Conservation (phyloP, 768 basidiomycete species). For the Lactarius evosmus region DNA sequence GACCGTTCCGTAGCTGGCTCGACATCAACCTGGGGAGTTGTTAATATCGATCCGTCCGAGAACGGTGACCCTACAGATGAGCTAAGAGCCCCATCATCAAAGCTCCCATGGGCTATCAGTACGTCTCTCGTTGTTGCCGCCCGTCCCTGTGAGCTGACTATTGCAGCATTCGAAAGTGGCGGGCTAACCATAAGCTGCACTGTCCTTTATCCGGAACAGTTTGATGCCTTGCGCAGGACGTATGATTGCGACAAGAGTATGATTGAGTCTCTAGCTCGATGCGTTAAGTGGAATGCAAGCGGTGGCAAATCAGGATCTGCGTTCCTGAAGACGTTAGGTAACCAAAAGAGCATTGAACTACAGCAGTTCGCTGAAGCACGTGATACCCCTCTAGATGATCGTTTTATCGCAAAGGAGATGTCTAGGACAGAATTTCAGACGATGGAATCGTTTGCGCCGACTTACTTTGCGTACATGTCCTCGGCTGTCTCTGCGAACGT, state of each 20-base stretch:
- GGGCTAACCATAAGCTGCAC: constrained; percentile 90
- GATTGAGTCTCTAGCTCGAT: constrained; percentile 88
- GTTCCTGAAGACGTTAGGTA: constrained; percentile 93
- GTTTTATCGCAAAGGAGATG: constrained; percentile 97
- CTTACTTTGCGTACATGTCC: constrained; percentile 98
- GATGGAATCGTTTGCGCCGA: constrained; percentile 94
- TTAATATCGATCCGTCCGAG: constrained; percentile 73
- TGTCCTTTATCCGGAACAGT: constrained; percentile 94
- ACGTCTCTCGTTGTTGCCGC: constrained; percentile 35
- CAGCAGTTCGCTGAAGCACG: constrained; percentile 10
- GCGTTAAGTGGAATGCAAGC: constrained; percentile 92
- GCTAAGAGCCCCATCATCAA: constrained; percentile 69
- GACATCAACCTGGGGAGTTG: constrained; percentile 89
- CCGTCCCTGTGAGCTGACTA: constrained; percentile 17
- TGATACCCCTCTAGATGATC: constrained; percentile 65
- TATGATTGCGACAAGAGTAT: constrained; percentile 95
- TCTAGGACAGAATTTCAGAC: constrained; percentile 88
- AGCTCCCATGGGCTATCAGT: constrained; percentile 81
- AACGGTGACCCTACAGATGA: constrained; percentile 72
- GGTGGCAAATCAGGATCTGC: constrained; percentile 98
- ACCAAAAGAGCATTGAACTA: constrained; percentile 4
- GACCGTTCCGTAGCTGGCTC: constrained; percentile 79
- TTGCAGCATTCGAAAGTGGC: constrained; percentile 82
- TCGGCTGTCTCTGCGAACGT: constrained; percentile 87
- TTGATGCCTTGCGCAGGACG: constrained; percentile 86